Conservation (phyloP, 768 basidiomycete species). For the Symmetrospora coprosmae region DNA sequence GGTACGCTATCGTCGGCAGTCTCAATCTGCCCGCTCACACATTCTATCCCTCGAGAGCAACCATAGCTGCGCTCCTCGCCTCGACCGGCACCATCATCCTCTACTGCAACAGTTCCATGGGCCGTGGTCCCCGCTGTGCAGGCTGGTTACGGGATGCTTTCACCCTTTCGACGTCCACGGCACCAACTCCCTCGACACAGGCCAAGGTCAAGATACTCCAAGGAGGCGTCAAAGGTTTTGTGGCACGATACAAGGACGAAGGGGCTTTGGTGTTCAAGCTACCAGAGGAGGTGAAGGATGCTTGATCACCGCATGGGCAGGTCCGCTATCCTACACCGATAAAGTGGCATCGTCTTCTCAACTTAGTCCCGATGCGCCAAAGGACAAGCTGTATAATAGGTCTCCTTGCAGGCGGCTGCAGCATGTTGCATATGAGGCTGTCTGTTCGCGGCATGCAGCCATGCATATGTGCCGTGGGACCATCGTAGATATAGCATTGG, state of each 20-base stretch:
- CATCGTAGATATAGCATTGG: too few species aligned
- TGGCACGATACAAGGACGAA: conserved; percentile 22
- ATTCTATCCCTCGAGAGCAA: conserved; percentile 37
- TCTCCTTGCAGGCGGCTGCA: too few species aligned
- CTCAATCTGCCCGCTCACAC: conserved; percentile 44
- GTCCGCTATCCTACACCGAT: too few species aligned
- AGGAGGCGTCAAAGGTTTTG: conserved; percentile 32
- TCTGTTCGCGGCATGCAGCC: too few species aligned
- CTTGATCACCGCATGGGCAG: too few species aligned
- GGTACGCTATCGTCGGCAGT: conserved; percentile 34
- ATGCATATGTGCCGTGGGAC: too few species aligned
- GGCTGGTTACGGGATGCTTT: conserved; percentile 31
- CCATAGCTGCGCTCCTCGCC: conserved; percentile 8
- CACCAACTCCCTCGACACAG: too few species aligned
- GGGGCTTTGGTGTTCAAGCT: conserved; percentile 22
- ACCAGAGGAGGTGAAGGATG: conserved; percentile 16
- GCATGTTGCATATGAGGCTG: too few species aligned
- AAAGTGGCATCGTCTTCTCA: too few species aligned
- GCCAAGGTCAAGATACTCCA: conserved; percentile 24
- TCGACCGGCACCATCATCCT: conserved; percentile 25
- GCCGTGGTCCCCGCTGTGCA: conserved; percentile 30
- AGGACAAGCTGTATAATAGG: too few species aligned
- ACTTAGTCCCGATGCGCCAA: too few species aligned
- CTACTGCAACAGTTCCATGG: conserved; percentile 29
- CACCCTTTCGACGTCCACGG: too few species aligned